Base-by-base conservation (phyloP, 306 rosid species). In the Urtica urens region DNA sequence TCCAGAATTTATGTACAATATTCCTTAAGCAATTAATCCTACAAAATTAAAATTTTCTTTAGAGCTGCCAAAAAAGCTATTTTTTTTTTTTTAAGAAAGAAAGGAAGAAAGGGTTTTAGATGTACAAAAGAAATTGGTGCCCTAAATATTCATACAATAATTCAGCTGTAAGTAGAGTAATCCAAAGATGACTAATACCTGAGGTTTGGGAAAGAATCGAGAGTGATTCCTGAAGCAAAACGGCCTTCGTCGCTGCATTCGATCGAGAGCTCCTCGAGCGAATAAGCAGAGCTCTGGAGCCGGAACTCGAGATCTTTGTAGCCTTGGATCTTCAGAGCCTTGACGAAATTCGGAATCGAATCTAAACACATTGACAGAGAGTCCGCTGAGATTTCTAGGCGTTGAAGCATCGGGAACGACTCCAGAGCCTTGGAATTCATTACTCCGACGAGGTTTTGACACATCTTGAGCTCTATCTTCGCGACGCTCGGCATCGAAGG, bases 401-500 rank as follows among this genome's bases (percentile, higher is more conserved):
- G 7, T 51, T 24, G 41, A 14, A 60, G 22, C 14, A 30, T 27
- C 3, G 41, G n/a, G 15, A 38, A 60, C 21, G 57, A 49, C 23
- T 21, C 29, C 6, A 29, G 13, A n/a, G 13, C 14, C 22, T 19
- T 5, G 6, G 4, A 34, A 22, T 29, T 14, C 38, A n/a, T 49
- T 34, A 45, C 12, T n/a, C 10, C n/a, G 10, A 35, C n/a, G 40
- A 35, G 11, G 40, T 13, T 49, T 10, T 29, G 6, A 17, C 58
- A 49, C 11, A 15, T 28, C 13, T 12, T 0, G 1, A 58, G 19
- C 29, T 31, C 35, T 30, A 58, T 28, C 23, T 11, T 25, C 16
- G 21, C 25, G 15, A 58, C n/a, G 8, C n/a, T 28, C 1, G 55
- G 65, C 22, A 52, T 63, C 20, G 2, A 20, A n/a, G 65, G 71